phyloP scores from a whole-genome alignment of 345 rosid genomes.

The Alliaria petiolata region DNA sequence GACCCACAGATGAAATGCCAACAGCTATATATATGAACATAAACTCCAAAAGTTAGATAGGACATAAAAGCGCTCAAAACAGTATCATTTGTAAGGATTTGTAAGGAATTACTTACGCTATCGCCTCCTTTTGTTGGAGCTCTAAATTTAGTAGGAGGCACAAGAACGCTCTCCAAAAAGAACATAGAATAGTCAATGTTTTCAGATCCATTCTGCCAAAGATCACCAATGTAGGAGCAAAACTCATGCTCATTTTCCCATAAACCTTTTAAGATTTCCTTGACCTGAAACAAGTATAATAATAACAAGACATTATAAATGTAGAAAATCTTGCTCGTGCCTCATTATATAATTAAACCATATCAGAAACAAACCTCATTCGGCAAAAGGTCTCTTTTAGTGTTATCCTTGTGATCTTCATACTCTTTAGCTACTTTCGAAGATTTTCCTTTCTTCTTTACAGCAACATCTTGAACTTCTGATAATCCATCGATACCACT shows the following conservation, averaged over 20 bases:
- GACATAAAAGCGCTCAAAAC: not conserved
- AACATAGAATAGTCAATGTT: slow-evolving; percentile 60
- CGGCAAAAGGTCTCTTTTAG: slow-evolving; percentile 58
- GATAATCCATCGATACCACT: slow-evolving; percentile 27
- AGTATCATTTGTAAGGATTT: not conserved
- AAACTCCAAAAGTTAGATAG: not conserved
- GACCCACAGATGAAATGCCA: slow-evolving; percentile 1
- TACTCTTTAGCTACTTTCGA: slow-evolving; percentile 31
- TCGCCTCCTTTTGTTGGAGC: slow-evolving; percentile 85
- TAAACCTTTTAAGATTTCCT: slow-evolving; percentile 45
- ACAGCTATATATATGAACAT: not conserved
- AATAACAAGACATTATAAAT: slow-evolving; percentile 10
- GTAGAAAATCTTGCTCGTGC: not conserved
- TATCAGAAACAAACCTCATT: slow-evolving; percentile 52
- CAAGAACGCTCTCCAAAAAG: slow-evolving; percentile 74
- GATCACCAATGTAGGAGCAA: slow-evolving; percentile 71
- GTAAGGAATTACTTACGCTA: slow-evolving; percentile 60
- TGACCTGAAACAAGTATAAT: slow-evolving; percentile 46
- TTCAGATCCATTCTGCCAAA: slow-evolving; percentile 58
- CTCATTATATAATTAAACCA: not conserved
- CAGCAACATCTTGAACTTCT: slow-evolving; percentile 32
- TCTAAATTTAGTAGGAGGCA: slow-evolving; percentile 87
- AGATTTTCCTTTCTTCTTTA: slow-evolving; percentile 27
- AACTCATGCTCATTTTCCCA: slow-evolving; percentile 82
- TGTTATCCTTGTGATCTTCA: slow-evolving; percentile 31